Percentiles rank a stretch among this genome's conserved stretches.
Evolutionary conservation across 139 green algal species (phyloP).

Genomic region (Chlorella sp.): DNA sequence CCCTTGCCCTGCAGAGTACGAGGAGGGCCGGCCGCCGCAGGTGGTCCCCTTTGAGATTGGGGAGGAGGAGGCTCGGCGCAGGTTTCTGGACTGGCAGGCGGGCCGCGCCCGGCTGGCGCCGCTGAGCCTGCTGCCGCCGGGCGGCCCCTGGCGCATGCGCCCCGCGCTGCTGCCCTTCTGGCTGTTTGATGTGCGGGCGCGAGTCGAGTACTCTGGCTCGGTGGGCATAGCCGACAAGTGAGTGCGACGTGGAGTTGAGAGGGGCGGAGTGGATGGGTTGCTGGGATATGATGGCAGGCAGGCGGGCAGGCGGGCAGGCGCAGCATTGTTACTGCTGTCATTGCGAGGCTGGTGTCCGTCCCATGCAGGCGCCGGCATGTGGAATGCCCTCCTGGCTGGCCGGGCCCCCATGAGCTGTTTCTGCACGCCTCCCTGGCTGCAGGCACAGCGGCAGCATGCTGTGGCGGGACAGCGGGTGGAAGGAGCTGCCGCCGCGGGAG

Average conservation of each 20-base stretch:
- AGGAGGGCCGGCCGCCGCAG: not conserved
- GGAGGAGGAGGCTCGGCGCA: not conserved
- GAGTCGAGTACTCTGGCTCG: slow-evolving; percentile 30
- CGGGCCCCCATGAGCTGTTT: not conserved
- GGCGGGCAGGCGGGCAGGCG: not conserved
- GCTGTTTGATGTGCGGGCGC: slow-evolving; percentile 52
- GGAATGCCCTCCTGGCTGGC: not conserved
- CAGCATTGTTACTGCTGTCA: not conserved
- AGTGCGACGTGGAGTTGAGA: not conserved
- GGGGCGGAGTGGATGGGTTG: not conserved
- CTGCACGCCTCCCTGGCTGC: not conserved
- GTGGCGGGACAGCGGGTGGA: slow-evolving; percentile 18
- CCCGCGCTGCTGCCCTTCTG: slow-evolving; percentile 59
- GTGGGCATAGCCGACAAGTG: slow-evolving; percentile 10
- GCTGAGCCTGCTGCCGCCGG: slow-evolving; percentile 26
- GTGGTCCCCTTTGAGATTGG: slow-evolving; percentile 26
- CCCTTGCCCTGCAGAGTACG: slow-evolving; percentile 11
- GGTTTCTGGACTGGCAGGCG: slow-evolving; percentile 30
- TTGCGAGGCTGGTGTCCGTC: not conserved
- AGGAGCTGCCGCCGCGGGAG: slow-evolving; percentile 14
- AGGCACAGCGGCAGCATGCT: not conserved
- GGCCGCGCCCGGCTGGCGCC: slow-evolving; percentile 35
- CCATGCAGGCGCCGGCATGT: not conserved
- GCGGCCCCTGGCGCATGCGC: slow-evolving; percentile 24
- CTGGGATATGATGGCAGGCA: not conserved